phyloP scores from a whole-genome alignment of 768 basidiomycete species.

The Neoboletus magnificus region DNA sequence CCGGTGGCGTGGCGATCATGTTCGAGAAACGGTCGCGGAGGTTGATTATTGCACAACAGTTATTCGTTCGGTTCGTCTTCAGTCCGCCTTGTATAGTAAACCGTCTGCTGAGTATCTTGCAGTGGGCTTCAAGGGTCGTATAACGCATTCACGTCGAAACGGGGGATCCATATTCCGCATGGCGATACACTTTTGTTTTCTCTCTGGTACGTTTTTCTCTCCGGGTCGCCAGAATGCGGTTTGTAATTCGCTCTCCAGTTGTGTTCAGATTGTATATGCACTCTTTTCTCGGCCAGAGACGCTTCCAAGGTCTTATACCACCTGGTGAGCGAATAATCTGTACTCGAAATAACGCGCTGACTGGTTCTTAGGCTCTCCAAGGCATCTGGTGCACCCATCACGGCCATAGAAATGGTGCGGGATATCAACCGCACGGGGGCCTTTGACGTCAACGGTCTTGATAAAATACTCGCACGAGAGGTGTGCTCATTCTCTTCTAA shows the following conservation, averaged over 20 bases:
- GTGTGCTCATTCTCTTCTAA: slow-evolving; percentile 33
- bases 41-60: slow-evolving; percentile 73
- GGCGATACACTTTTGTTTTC: slow-evolving; percentile 83
- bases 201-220: slow-evolving; percentile 47
- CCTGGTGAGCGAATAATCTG: slow-evolving; percentile 49
- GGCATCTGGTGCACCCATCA: slow-evolving; percentile 61
- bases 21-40: slow-evolving; percentile 71
- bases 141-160: slow-evolving; percentile 69
- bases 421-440: slow-evolving; percentile 55
- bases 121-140: slow-evolving; percentile 91
- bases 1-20: slow-evolving; percentile 69
- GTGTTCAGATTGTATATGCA: slow-evolving; percentile 82
- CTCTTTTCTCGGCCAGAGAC: slow-evolving; percentile 80
- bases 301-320: slow-evolving; percentile 69
- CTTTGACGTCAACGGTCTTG: slow-evolving; percentile 56
- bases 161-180: slow-evolving; percentile 70
- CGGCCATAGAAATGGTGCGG: slow-evolving; percentile 58
- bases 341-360: not conserved
- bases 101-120: not conserved
- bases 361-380: slow-evolving; percentile 59
- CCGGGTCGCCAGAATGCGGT: not conserved
- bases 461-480: slow-evolving; percentile 46
- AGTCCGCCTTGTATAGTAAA: not conserved
- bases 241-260: slow-evolving; percentile 40
- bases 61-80: slow-evolving; percentile 70